These are phyloP conservation scores for Nymphaea colorata DNA, from an alignment of 164 flowering plant genomes.

Conservation along the genomic window DNA sequence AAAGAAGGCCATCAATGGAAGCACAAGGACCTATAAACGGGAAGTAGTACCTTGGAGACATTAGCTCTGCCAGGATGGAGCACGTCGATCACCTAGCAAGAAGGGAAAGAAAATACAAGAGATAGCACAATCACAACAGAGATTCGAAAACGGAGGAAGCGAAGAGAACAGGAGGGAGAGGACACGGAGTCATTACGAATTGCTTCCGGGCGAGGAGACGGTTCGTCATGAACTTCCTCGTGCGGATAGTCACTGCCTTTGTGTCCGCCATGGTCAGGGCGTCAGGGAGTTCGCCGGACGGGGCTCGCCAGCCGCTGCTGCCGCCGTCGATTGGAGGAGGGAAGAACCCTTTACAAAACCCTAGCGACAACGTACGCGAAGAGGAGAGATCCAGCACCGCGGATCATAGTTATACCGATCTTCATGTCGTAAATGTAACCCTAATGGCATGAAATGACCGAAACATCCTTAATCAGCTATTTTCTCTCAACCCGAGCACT, in stretches of 20 bases:
- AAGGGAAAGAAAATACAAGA: not conserved
- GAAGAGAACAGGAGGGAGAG: not conserved
- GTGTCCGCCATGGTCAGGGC: slow-evolving; percentile 12
- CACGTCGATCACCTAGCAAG: slow-evolving; percentile 49
- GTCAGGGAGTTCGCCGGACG: not conserved
- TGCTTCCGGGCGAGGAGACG: slow-evolving; percentile 13
- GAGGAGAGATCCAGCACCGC: too few relatives aligned
- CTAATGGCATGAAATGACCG: too few relatives aligned
- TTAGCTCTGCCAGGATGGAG: slow-evolving; percentile 64
- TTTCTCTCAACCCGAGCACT: too few relatives aligned
- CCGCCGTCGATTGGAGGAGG: too few relatives aligned
- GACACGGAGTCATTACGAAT: slow-evolving; percentile 5
- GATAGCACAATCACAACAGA: not conserved
- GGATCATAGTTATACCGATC: too few relatives aligned
- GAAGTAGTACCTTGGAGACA: slow-evolving; percentile 43
- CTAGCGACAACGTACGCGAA: too few relatives aligned
- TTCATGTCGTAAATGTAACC: too few relatives aligned
- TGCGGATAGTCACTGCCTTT: slow-evolving; percentile 14
- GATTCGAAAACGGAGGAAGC: not conserved
- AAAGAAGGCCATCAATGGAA: not conserved
- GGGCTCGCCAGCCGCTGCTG: not conserved
- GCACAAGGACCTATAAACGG: not conserved
- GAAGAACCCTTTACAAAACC: too few relatives aligned
- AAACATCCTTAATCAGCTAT: too few relatives aligned
- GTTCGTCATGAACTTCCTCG: slow-evolving; percentile 15